Percentiles rank a stretch among this genome's conserved stretches.
phyloP scores from a whole-genome alignment of 106 monocot species.

The Phalaenopsis equestris region DNA sequence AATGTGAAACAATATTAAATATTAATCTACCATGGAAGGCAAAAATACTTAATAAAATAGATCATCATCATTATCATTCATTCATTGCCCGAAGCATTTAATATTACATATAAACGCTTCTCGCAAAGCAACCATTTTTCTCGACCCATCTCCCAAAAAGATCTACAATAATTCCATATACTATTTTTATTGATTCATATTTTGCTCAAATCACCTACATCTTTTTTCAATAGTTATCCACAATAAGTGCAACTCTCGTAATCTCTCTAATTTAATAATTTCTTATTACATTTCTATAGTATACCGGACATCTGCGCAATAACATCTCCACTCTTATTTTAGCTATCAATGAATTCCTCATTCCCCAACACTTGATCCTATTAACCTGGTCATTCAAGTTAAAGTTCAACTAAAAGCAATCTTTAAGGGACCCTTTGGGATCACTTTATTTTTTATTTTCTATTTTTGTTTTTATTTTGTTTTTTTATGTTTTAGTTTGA shows the following conservation, averaged over 20 bases:
- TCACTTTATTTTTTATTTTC: too few relatives aligned
- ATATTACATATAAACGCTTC: not conserved
- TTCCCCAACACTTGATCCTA: not conserved
- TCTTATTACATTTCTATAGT: not conserved
- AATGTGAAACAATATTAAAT: not conserved
- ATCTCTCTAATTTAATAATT: not conserved
- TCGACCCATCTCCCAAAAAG: not conserved
- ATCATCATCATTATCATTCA: not conserved
- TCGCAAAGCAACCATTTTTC: not conserved
- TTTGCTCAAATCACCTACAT: not conserved
- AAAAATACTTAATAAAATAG: not conserved
- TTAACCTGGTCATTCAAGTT: not conserved
- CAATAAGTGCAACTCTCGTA: not conserved
- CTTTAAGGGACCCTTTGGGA: not conserved
- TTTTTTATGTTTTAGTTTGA: too few relatives aligned
- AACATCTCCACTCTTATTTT: not conserved
- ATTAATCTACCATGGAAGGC: not conserved
- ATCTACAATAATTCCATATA: not conserved
- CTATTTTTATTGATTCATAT: not conserved
- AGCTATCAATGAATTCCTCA: not conserved
- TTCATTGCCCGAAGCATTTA: too few relatives aligned
- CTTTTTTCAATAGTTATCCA: slow-evolving; percentile 1
- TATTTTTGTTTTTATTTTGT: too few relatives aligned
- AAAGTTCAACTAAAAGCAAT: not conserved
- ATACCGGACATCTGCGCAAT: not conserved